phyloP scores from a whole-genome alignment of 225 moss, liverwort and hornwort genomes.

The Polytrichum formosum region DNA sequence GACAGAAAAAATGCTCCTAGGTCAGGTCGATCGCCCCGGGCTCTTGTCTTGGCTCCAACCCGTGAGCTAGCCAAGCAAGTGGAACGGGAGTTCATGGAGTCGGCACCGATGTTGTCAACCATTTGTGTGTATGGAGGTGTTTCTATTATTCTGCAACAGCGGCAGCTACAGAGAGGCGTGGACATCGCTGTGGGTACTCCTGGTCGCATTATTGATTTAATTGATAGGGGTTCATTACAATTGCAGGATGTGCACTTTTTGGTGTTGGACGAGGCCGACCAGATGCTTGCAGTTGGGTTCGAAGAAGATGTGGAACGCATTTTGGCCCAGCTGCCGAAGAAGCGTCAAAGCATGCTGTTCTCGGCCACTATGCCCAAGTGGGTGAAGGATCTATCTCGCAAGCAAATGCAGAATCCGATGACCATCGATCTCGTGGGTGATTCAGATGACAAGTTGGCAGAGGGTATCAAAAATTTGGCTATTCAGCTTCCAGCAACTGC shows the following conservation, averaged over 20 bases:
- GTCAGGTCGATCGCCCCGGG: conserved; percentile 42
- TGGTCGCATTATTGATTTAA: conserved; percentile 59
- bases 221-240: conserved; percentile 39
- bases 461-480: conserved; percentile 52
- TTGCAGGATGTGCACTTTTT: conserved; percentile 51
- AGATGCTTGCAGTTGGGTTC: conserved; percentile 62
- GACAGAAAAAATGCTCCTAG: conserved; percentile 21
- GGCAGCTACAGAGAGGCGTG: conserved; percentile 57
- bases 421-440: conserved; percentile 55
- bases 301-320: conserved; percentile 63
- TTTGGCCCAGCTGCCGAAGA: conserved; percentile 42
- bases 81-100: conserved; percentile 61
- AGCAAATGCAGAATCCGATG: conserved; percentile 45
- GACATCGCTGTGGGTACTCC: conserved; percentile 62
- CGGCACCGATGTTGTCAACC: conserved; percentile 58
- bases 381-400: conserved; percentile 55
- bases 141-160: conserved; percentile 38
- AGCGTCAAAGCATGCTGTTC: conserved; percentile 62
- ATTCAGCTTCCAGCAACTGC: conserved; percentile 42
- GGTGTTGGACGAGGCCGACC: conserved; percentile 67
- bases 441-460: conserved; percentile 58
- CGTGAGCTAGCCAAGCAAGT: conserved; percentile 68
- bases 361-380: conserved; percentile 67
- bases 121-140: conserved; percentile 62
- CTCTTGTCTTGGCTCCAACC: conserved; percentile 57